Evolutionary conservation across 1,284 basidiomycete genomes (phyloP), one percentile per base, ranked within the genome.

Genomic region (Cryptococcus floricola): DNA sequence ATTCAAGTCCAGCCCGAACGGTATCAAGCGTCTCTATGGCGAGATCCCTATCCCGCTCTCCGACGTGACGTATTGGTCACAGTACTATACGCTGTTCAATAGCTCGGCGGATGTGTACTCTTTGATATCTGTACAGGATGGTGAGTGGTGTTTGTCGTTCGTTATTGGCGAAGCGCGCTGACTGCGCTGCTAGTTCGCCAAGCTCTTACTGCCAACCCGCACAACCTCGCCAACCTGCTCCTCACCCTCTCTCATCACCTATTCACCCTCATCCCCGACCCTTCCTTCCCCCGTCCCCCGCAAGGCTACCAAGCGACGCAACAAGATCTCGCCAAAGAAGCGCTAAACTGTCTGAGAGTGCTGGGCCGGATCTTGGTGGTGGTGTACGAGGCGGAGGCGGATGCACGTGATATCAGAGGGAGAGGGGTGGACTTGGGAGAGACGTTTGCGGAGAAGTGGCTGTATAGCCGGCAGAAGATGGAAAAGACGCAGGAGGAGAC

Each of bases 61-160:
- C 8, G 89, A 92, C 69, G 66, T 75, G 16, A 77, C 77, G 16
- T 92, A 93, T 69, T 94, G 91, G 91, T 82, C 90, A 59, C 71
- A 94, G 86, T 96, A 88, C 74, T 85, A 88, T 62, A 78, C 83
- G 39, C 78, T 95, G 10, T 94, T 94, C 73, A 89, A 90, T 77
- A 87, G 88, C 7, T 82, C 89, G 0, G 87, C 89, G 0, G 92
- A 95, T 70, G 89, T 92, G 18, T 90, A 89, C 77, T 87, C 89
- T 27, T 82, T 95, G 56, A 87, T 96, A 62, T 85, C 88, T 6
- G 84, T 87, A 1, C 85, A 89, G 66, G 91, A 94, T 68, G 83
- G 91, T 92, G 78, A 61, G 87, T 79, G 27, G 14, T 52, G 19
- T 45, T 28, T 7, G 5, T 47, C n/a, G 25, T 48, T 27, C 1